These are phyloP conservation scores for Picea mariana DNA, from an alignment of 83 land plant species.

Conservation along the genomic window DNA sequence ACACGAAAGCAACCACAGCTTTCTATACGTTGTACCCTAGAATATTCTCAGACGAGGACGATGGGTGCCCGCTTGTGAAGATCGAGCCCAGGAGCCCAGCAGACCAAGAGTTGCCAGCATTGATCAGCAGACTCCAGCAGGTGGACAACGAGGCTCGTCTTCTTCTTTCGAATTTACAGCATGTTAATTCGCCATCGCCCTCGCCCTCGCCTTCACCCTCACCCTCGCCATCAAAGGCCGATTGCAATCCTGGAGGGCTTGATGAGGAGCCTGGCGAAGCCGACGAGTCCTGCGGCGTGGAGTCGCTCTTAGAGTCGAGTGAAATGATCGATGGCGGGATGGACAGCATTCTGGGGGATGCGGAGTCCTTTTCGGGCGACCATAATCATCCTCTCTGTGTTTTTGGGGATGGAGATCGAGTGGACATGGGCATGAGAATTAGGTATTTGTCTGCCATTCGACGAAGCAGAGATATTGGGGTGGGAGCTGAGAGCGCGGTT, in stretches of 20 bases:
- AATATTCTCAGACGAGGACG: not conserved
- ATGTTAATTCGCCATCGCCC: not conserved
- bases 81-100: not conserved
- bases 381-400: not conserved
- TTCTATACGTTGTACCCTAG: too few relatives aligned
- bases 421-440: not conserved
- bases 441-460: constrained; percentile 3
- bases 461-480: not conserved
- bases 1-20: too few relatives aligned
- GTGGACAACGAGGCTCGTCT: not conserved
- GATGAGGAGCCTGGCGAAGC: not conserved
- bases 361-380: not conserved
- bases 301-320: not conserved
- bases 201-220: not conserved
- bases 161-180: not conserved
- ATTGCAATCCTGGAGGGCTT: not conserved
- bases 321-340: constrained; percentile 9
- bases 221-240: too few relatives aligned
- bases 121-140: not conserved
- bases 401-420: too few relatives aligned
- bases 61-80: not conserved
- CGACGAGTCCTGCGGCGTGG: not conserved
- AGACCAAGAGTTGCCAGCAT: not conserved
- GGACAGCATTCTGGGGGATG: not conserved
- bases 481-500: not conserved